Evolutionary conservation across 2,329 filamentous ascomycete genomes (phyloP).

Genomic region (Pseudogymnoascus sp.): DNA sequence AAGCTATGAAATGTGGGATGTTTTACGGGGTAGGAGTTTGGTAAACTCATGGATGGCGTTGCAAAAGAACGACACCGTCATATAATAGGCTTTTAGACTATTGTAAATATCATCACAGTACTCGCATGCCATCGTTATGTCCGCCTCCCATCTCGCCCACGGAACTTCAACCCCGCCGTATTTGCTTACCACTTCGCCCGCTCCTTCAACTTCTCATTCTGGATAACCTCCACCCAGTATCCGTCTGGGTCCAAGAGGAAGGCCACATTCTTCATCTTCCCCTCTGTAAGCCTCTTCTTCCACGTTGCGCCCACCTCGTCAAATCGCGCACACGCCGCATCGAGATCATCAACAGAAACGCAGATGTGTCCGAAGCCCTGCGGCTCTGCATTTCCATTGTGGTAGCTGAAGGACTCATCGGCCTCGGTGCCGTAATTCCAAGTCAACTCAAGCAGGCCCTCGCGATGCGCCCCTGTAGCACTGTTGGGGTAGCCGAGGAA

Average conservation of each 20-base stretch:
- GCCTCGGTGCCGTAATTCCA: constrained; percentile 80
- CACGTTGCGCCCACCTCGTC: constrained; percentile 73
- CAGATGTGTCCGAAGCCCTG: constrained; percentile 87
- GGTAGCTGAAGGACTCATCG: constrained; percentile 72
- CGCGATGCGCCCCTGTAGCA: constrained; percentile 50
- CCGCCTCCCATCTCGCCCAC: background rate
- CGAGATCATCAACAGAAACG: constrained; percentile 73
- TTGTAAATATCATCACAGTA: constrained; percentile 4
- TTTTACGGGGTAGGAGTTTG: background rate
- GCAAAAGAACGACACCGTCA: background rate
- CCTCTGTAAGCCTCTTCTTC: constrained; percentile 90
- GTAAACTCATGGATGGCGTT: background rate
- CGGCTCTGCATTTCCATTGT: constrained; percentile 80
- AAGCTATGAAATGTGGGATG: background rate
- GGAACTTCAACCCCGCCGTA: background rate
- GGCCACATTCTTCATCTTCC: constrained; percentile 83
- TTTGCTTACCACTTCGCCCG: constrained; percentile 12
- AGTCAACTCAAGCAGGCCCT: constrained; percentile 82
- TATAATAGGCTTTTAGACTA: constrained; percentile 1
- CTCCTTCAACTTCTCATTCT: constrained; percentile 62
- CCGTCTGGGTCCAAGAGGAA: constrained; percentile 81
- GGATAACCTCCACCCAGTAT: constrained; percentile 72
- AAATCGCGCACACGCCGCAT: constrained; percentile 74
- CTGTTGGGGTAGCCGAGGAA: constrained; percentile 71
- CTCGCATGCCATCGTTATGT: background rate